A percentile compares a stretch with the other conserved stretches of the same genome.
These are phyloP conservation scores for Debaryomyces singareniensis DNA, from an alignment of 1,139 yeast genomes.

Conservation along the genomic window DNA sequence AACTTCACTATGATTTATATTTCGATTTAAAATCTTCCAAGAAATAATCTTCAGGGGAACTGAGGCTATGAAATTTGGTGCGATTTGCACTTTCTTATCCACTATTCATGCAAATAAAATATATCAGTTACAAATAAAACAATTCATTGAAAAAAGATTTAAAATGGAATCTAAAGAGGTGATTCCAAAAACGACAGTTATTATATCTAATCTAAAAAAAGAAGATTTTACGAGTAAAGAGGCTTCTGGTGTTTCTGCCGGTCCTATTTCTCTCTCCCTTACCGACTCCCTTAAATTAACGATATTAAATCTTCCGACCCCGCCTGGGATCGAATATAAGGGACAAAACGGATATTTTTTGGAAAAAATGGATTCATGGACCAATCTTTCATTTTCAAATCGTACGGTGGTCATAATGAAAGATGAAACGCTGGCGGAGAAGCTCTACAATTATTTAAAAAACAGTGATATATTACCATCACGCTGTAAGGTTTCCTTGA, in stretches of 20 bases:
- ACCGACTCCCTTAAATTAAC: constrained; percentile 31
- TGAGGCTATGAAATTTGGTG: neutral
- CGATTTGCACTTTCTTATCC: neutral
- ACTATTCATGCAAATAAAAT: too few relatives aligned
- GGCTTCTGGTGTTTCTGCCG: too few relatives aligned
- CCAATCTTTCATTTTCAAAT: constrained; percentile 35
- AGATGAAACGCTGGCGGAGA: constrained; percentile 23
- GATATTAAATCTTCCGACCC: constrained; percentile 19
- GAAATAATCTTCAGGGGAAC: neutral
- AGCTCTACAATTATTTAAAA: constrained; percentile 17
- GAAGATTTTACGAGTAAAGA: constrained; percentile 23
- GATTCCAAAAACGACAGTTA: constrained; percentile 25
- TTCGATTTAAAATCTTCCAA: constrained; percentile 15
- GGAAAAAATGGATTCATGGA: constrained; percentile 36
- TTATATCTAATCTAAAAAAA: constrained; percentile 28
- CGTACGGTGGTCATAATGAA: constrained; percentile 36
- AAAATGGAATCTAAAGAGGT: neutral
- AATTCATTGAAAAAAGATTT: too few relatives aligned
- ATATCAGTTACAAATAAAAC: too few relatives aligned
- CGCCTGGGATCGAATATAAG: constrained; percentile 5
- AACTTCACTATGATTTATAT: constrained; percentile 30
- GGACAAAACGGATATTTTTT: constrained; percentile 18
- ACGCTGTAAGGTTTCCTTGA: constrained; percentile 27
- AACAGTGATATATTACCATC: constrained; percentile 4
- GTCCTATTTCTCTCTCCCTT: constrained; percentile 16